Evolutionary conservation across 2,329 filamentous ascomycete genomes (phyloP), one percentile per base, ranked within the genome.

Genomic region (Aspergillus quadricinctus): DNA sequence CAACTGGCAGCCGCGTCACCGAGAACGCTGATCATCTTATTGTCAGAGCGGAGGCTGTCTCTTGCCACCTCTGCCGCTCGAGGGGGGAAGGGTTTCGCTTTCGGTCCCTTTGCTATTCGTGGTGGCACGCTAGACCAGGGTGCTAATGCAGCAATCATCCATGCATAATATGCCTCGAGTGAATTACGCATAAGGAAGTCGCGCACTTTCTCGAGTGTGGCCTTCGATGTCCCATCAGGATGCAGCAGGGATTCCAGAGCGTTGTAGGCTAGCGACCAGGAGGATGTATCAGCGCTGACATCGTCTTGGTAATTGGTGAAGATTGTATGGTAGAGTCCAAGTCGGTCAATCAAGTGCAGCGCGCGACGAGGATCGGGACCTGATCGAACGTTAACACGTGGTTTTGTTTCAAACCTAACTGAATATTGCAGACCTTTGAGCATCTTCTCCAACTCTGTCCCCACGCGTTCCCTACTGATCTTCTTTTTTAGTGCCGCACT

Each of bases 381-480:
- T 75, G 27, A 6, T 46, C 25, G 3, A 6, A 21, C 45, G 35
- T 57, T 8, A 53, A 46, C 57, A 28, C 25, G 28, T 9, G 56
- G 25, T 23, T 45, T 7, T 31, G n/a, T n/a, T 28, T 25, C 3
- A 48, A 25, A 27, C 14, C 28, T n/a, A 3, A 37, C 21, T 9
- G 28, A 1, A 40, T 28, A 3, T 48, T 23, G 60, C 66, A 56
- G 69, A 83, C 89, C 88, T 73, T 85, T 88, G 19, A 97, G 78
- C 86, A 96, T 96, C 79, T 97, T 97, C 68, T 93, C 89, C 3
- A 97, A 67, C 70, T 99, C 94, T 3, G 88, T 83, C 0, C 91
- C 90, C 1, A 99, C 87, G 56, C 94, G 82, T 73, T 99, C 94
- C 54, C 92, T 85, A 67, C 90, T 97, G 63, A 99, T 97, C 72